Evolutionary conservation across 73 alveolate genomes (phyloP).

Genomic region (Vitrella brassicaformis): DNA sequence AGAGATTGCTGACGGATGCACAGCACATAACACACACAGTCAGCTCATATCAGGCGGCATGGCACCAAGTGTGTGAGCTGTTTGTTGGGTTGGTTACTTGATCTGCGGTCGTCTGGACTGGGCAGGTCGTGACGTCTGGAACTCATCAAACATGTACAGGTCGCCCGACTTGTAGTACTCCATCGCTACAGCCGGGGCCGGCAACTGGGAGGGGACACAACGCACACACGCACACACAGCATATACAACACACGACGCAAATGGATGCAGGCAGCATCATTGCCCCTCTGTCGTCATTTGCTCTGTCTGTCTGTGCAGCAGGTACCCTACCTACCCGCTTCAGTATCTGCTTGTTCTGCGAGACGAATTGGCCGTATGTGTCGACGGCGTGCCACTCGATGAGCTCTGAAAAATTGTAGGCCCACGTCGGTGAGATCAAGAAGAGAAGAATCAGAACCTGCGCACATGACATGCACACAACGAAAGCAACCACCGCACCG

Average conservation of each 20-base stretch:
- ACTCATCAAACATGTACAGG: background rate
- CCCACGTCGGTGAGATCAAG: slow-evolving; percentile 23
- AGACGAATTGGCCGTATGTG: slow-evolving; percentile 29
- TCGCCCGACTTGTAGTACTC: background rate
- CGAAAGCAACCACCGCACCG: no score
- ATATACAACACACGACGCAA: no score
- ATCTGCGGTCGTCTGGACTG: no score
- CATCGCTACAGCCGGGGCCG: background rate
- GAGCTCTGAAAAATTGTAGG: slow-evolving; percentile 24
- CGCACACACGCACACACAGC: no score
- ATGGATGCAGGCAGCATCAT: no score
- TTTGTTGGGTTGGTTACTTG: no score
- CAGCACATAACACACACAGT: background rate
- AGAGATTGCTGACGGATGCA: background rate
- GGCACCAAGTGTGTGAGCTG: background rate
- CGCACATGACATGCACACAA: no score
- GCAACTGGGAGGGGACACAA: no score
- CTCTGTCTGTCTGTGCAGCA: no score
- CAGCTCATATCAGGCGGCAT: background rate
- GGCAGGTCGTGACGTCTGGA: background rate
- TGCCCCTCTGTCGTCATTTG: no score
- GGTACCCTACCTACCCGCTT: slow-evolving; percentile 2
- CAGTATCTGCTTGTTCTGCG: slow-evolving; percentile 16
- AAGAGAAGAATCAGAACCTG: background rate
- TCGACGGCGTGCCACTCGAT: slow-evolving; percentile 37